phyloP scores from a whole-genome alignment of 352 stramenopile species.

The Salisapilia sapeloensis region DNA sequence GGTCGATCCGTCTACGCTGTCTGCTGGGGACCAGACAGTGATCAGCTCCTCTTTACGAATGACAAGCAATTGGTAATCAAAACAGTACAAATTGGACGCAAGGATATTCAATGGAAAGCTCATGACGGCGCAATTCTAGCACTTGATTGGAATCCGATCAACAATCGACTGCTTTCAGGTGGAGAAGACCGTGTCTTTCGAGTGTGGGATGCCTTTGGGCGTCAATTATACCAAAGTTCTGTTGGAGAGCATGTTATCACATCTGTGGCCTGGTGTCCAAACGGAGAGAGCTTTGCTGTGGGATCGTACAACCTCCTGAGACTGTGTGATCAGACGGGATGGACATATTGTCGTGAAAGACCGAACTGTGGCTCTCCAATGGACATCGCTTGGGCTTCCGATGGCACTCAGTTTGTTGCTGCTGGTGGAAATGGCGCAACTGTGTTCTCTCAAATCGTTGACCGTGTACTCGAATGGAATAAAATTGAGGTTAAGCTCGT shows the following conservation, averaged over 20 bases:
- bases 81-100: constrained; percentile 74
- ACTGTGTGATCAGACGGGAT: constrained; percentile 87
- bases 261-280: constrained; percentile 82
- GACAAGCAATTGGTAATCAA: constrained; percentile 86
- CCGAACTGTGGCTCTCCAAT: constrained; percentile 74
- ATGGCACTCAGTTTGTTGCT: constrained; percentile 83
- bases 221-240: constrained; percentile 78
- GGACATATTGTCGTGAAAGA: constrained; percentile 78
- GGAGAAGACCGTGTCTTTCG: constrained; percentile 88
- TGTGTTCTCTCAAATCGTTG: constrained; percentile 82
- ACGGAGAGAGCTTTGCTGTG: constrained; percentile 82
- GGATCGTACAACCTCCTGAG: constrained; percentile 86
- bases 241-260: constrained; percentile 82
- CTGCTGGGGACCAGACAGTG: constrained; percentile 83
- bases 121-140: constrained; percentile 84
- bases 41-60: constrained; percentile 81
- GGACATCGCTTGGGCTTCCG: constrained; percentile 75
- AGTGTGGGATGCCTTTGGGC: constrained; percentile 86
- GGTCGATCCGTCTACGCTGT: constrained; percentile 75
- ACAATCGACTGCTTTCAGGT: constrained; percentile 82
- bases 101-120: constrained; percentile 82
- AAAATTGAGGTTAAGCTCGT: constrained; percentile 77
- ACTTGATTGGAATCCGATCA: constrained; percentile 89
- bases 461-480: constrained; percentile 75
- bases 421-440: constrained; percentile 76